These are phyloP conservation scores for Pseudogymnoascus sp. DNA, from an alignment of 2,329 filamentous ascomycete species.

Conservation along the genomic window DNA sequence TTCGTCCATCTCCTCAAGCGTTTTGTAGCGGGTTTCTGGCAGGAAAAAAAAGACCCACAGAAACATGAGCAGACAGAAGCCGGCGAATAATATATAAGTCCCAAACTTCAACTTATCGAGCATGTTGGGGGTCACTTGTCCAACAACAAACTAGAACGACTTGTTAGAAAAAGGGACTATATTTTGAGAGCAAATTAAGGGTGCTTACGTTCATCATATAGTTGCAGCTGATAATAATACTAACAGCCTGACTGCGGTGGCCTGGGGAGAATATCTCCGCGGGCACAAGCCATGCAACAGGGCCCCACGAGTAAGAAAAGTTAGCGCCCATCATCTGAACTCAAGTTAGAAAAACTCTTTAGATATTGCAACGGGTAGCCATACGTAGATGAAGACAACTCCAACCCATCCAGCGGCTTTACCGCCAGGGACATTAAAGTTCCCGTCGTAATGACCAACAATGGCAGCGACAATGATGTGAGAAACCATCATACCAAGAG, in stretches of 20 bases:
- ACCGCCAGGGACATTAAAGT: neutral
- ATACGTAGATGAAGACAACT: conserved; percentile 25
- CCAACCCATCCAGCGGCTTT: conserved; percentile 24
- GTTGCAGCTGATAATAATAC: conserved; percentile 10
- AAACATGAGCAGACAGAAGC: conserved; percentile 32
- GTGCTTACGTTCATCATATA: conserved; percentile 22
- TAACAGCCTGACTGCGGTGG: conserved; percentile 29
- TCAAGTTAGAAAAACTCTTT: neutral
- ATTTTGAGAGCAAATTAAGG: conserved; percentile 14
- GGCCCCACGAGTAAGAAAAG: conserved; percentile 26
- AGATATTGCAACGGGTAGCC: neutral
- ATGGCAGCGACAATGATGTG: conserved; percentile 65
- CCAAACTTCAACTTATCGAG: conserved; percentile 16
- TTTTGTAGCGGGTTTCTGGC: conserved; percentile 40
- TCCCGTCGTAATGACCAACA: conserved; percentile 34
- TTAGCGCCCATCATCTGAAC: conserved; percentile 20
- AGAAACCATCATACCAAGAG: conserved; percentile 48
- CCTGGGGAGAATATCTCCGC: conserved; percentile 29
- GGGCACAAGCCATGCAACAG: conserved; percentile 27
- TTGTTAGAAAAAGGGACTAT: conserved; percentile 37
- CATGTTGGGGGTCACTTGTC: conserved; percentile 35
- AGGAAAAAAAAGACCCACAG: conserved; percentile 38
- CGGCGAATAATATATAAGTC: conserved; percentile 38
- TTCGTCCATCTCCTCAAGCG: conserved; percentile 36
- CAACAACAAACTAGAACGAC: conserved; percentile 29